phyloP scores from a whole-genome alignment of 2,329 filamentous ascomycete species.

The Fonsecaea multimorphosa region DNA sequence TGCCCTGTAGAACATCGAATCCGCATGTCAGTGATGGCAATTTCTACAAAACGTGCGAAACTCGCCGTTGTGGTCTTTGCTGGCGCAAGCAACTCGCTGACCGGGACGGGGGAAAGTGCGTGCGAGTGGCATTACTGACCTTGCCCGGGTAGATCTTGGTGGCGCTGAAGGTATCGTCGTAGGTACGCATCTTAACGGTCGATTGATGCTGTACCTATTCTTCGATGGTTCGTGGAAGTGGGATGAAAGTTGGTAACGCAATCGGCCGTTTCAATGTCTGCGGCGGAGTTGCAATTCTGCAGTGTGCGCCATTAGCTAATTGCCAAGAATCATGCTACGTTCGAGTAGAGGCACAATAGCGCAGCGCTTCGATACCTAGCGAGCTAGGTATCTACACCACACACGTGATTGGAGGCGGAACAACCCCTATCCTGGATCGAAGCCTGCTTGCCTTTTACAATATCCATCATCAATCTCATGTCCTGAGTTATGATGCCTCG shows the following conservation, averaged over 20 bases:
- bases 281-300: conserved; percentile 21
- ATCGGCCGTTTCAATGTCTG: conserved; percentile 10
- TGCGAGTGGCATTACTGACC: conserved; percentile 62
- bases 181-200: conserved; percentile 71
- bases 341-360: background rate
- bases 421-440: background rate
- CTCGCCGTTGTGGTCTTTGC: conserved; percentile 19
- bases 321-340: conserved; percentile 14
- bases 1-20: conserved; percentile 69
- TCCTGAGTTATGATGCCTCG: background rate
- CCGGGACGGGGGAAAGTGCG: background rate
- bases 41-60: background rate
- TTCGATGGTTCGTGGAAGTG: conserved; percentile 21
- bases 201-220: conserved; percentile 36
- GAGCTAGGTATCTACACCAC: background rate
- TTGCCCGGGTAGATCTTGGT: conserved; percentile 81
- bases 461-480: background rate
- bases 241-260: conserved; percentile 16
- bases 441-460: background rate
- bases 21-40: conserved; percentile 29
- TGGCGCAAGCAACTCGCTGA: background rate
- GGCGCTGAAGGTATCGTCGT: conserved; percentile 79
- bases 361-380: no score
- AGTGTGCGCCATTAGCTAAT: conserved; percentile 20
- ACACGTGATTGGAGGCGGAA: background rate